phyloP scores from a whole-genome alignment of 2,329 filamentous ascomycete species.

The Fusarium pseudograminearum region DNA sequence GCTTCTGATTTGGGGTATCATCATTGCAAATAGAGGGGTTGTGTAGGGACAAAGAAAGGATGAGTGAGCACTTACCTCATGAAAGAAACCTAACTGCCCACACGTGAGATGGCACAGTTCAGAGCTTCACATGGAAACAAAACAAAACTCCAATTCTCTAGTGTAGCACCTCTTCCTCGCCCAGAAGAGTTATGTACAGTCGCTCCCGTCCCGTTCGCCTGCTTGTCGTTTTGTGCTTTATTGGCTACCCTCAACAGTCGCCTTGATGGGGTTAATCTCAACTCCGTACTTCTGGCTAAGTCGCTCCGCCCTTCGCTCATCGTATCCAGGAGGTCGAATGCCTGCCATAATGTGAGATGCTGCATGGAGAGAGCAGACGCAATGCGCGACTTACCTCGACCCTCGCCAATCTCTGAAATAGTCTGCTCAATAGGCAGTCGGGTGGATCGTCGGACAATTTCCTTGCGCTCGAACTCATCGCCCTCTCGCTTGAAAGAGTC shows the following conservation, averaged over 20 bases:
- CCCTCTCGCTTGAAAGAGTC: constrained; percentile 66
- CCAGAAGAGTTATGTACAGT: constrained; percentile 56
- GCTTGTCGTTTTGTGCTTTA: constrained; percentile 44
- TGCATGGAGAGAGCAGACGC: neutral
- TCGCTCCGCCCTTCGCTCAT: constrained; percentile 83
- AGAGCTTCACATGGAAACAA: constrained; percentile 48
- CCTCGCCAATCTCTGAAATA: constrained; percentile 84
- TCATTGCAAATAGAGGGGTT: constrained; percentile 49
- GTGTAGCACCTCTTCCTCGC: constrained; percentile 53
- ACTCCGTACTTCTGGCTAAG: constrained; percentile 90
- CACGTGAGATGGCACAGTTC: constrained; percentile 42
- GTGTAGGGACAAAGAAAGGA: neutral
- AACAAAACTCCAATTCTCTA: constrained; percentile 57
- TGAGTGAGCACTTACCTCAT: constrained; percentile 45
- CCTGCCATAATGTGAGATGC: constrained; percentile 62
- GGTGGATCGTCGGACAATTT: constrained; percentile 78
- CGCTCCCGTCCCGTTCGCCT: constrained; percentile 46
- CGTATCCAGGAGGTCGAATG: constrained; percentile 83
- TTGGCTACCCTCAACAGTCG: constrained; percentile 60
- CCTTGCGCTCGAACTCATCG: constrained; percentile 80
- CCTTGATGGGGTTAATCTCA: constrained; percentile 77
- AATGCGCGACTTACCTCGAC: constrained; percentile 73
- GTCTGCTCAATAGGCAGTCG: constrained; percentile 83
- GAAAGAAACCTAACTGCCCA: constrained; percentile 26
- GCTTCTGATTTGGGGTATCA: constrained; percentile 59